Evolutionary conservation across 2,329 filamentous ascomycete species (phyloP).

Genomic region (Colletotrichum sp.): DNA sequence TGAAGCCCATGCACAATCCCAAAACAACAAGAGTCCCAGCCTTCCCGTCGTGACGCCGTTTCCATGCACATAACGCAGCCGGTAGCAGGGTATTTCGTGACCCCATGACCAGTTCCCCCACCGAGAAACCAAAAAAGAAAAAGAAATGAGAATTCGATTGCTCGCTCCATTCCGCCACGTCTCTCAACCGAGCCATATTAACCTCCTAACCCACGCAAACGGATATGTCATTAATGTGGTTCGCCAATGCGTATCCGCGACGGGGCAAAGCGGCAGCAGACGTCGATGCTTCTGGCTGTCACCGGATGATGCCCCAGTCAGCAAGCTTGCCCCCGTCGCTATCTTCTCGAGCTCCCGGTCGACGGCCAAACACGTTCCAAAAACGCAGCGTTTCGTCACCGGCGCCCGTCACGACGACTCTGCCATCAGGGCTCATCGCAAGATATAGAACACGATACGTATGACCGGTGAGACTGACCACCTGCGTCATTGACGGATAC

Average conservation of each 20-base stretch:
- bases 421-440: constrained; percentile 95
- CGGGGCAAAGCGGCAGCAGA: not conserved
- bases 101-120: not conserved
- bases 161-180: not conserved
- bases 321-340: constrained; percentile 70
- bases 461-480: constrained; percentile 92
- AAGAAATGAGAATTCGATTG: not conserved
- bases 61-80: constrained; percentile 17
- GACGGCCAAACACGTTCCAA: constrained; percentile 93
- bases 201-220: not conserved
- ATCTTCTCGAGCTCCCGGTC: constrained; percentile 73
- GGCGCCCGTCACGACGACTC: constrained; percentile 92
- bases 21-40: not conserved
- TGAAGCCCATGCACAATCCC: not conserved
- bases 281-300: constrained; percentile 23
- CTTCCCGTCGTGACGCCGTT: constrained; percentile 12
- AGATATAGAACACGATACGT: constrained; percentile 96
- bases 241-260: not conserved
- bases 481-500: constrained; percentile 97
- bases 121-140: not conserved
- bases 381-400: constrained; percentile 96
- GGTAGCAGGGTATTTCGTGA: constrained; percentile 16
- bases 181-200: not conserved
- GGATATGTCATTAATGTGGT: not conserved
- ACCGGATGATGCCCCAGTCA: constrained; percentile 85